Conservation (phyloP, 331 rosid species). For the Arachis monticola region DNA sequence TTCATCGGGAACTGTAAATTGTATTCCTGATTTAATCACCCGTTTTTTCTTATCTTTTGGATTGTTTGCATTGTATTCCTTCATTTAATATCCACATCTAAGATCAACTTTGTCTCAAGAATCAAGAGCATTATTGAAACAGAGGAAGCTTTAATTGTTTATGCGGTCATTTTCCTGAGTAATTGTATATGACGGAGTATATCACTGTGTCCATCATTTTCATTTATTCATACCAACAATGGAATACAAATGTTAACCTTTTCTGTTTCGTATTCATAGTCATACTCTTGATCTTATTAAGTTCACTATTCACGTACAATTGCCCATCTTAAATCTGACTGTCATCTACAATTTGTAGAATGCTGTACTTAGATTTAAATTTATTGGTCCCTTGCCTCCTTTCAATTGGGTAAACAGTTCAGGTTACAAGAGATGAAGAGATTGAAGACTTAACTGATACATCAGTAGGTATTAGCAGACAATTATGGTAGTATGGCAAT, state of each 20-base stretch:
- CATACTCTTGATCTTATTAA: neutral
- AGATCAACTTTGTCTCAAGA: slow-evolving; percentile 35
- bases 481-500: neutral
- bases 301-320: neutral
- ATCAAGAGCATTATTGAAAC: slow-evolving; percentile 31
- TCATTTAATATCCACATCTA: slow-evolving; percentile 17
- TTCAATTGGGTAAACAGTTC: neutral
- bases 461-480: neutral
- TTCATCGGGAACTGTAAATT: slow-evolving; percentile 34
- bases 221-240: slow-evolving; percentile 37
- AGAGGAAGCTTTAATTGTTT: slow-evolving; percentile 28
- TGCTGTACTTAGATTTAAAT: neutral
- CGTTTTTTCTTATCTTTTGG: neutral
- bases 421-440: too few species aligned
- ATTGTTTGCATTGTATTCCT: slow-evolving; percentile 15
- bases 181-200: slow-evolving; percentile 30
- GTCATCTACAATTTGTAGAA: slow-evolving; percentile 11
- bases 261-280: slow-evolving; percentile 8
- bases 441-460: slow-evolving; percentile 17
- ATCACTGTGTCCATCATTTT: slow-evolving; percentile 18
- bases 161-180: slow-evolving; percentile 19
- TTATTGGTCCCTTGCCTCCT: neutral
- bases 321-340: neutral
- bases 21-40: slow-evolving; percentile 32
- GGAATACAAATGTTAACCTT: slow-evolving; percentile 7